phyloP scores from a whole-genome alignment of 805 yeast genomes.

The Pichia phayaonensis region DNA sequence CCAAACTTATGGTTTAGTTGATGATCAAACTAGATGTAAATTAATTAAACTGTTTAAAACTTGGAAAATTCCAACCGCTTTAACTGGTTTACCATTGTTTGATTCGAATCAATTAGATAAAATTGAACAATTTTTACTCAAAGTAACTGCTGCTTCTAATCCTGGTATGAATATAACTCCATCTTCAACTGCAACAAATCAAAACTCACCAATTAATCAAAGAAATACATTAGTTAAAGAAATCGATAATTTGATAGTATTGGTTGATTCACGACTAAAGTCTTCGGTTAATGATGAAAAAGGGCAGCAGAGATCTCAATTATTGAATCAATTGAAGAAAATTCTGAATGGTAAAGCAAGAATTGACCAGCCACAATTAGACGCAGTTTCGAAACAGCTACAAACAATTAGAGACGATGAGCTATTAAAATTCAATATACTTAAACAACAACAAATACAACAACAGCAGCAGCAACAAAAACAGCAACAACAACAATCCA shows the following conservation, averaged over 20 bases:
- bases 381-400: slow-evolving; percentile 27
- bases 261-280: slow-evolving; percentile 35
- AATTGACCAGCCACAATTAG: slow-evolving; percentile 25
- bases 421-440: slow-evolving; percentile 19
- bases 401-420: slow-evolving; percentile 29
- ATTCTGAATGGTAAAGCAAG: slow-evolving; percentile 28
- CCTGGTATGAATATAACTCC: slow-evolving; percentile 4
- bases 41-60: slow-evolving; percentile 74
- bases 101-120: slow-evolving; percentile 58
- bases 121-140: slow-evolving; percentile 66
- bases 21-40: slow-evolving; percentile 65
- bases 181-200: slow-evolving; percentile 4
- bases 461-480: slow-evolving; percentile 16
- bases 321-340: slow-evolving; percentile 36
- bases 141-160: slow-evolving; percentile 39
- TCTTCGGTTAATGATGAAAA: slow-evolving; percentile 32
- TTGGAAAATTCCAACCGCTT: slow-evolving; percentile 68
- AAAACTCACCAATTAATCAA: background rate
- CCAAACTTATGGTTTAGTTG: slow-evolving; percentile 70
- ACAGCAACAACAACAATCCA: slow-evolving; percentile 17
- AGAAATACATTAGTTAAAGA: slow-evolving; percentile 22
- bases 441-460: slow-evolving; percentile 17
- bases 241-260: slow-evolving; percentile 32
- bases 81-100: slow-evolving; percentile 64
- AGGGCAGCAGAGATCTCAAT: slow-evolving; percentile 36